Base-by-base conservation (phyloP, 1,284 basidiomycete genomes). In the Moesziomyces antarcticus region DNA sequence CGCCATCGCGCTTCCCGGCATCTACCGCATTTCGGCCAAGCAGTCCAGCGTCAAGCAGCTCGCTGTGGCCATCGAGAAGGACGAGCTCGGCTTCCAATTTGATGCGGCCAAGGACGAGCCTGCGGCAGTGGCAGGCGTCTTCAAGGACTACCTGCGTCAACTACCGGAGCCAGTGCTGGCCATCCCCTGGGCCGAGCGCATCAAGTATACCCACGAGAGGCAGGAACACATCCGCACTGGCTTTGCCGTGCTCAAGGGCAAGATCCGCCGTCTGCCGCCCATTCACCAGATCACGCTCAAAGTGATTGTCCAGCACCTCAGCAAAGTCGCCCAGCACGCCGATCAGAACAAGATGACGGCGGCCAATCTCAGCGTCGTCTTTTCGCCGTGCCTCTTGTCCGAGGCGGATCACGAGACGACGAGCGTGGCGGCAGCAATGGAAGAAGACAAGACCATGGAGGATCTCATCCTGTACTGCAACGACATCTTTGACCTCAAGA, bases 311-410 rank as follows among this genome's bases (percentile, higher is more conserved):
- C 92, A 96, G 75, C 96, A 98, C 84, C 89, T 99, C 13, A 87
- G 91, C 9, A 88, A 91, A 24, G 90, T 99, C 5, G 89, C 90
- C 2, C 86, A 89, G 8, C 87, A 88, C 51, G 87, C 88, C 5
- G 89, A 90, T 21, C 89, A 89, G 83, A 98, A 97, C 85, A 97
- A 97, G 86, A 99, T 99, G 96, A 93, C 94, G 70, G 87, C 91
- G 0, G 92, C 92, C 71, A 85, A 85, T 73, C 75, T 85, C 5
- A 75, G 79, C 27, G 70, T 84, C 18, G 81, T 84, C 53, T 83
- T 84, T 40, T 81, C 80, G 16, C 82, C 80, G 16, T 80, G 78
- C 13, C 61, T 84, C 1, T 67, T 80, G 30, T 77, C 77, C 27
- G 79, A 85, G 40, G 72, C 75, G 3, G 75, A 77, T 27, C 72